phyloP scores from a whole-genome alignment of 768 basidiomycete genomes.

The Leucocoprinus sp. region DNA sequence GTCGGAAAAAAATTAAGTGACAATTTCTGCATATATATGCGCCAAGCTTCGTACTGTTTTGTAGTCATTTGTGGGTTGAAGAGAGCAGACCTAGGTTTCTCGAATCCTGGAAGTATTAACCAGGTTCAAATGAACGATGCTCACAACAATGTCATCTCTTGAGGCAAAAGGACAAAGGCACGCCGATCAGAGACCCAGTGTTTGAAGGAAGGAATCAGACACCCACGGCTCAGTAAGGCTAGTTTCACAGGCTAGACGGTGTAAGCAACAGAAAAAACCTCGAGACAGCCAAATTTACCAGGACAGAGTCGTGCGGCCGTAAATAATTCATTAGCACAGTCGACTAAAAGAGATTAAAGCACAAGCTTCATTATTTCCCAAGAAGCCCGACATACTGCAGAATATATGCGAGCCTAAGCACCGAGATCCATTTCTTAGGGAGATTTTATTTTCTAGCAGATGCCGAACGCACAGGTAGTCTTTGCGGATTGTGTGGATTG shows the following conservation, averaged over 20 bases:
- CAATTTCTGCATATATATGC: slow-evolving; percentile 26
- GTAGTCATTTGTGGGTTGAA: slow-evolving; percentile 85
- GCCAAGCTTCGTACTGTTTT: slow-evolving; percentile 54
- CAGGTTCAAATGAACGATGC: slow-evolving; percentile 12
- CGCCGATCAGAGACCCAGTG: too few species aligned
- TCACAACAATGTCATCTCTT: slow-evolving; percentile 62
- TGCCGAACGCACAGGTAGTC: slow-evolving; percentile 21
- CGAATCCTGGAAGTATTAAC: background rate
- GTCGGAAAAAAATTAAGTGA: slow-evolving; percentile 8
- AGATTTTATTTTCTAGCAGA: background rate
- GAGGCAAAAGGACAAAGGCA: too few species aligned
- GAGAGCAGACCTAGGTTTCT: slow-evolving; percentile 55
- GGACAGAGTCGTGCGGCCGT: slow-evolving; percentile 72
- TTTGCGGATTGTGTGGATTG: slow-evolving; percentile 6
- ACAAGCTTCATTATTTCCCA: background rate
- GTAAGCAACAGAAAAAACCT: background rate
- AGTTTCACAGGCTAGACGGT: slow-evolving; percentile 64
- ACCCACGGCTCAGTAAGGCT: slow-evolving; percentile 69
- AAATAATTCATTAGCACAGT: slow-evolving; percentile 81
- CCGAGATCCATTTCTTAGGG: background rate
- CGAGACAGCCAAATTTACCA: slow-evolving; percentile 30
- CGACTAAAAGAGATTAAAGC: slow-evolving; percentile 35
- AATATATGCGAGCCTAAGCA: slow-evolving; percentile 77
- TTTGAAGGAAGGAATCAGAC: background rate
- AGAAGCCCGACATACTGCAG: slow-evolving; percentile 43